These are phyloP conservation scores for Aspergillus sp. DNA, from an alignment of 2,329 filamentous ascomycete species.

Conservation along the genomic window DNA sequence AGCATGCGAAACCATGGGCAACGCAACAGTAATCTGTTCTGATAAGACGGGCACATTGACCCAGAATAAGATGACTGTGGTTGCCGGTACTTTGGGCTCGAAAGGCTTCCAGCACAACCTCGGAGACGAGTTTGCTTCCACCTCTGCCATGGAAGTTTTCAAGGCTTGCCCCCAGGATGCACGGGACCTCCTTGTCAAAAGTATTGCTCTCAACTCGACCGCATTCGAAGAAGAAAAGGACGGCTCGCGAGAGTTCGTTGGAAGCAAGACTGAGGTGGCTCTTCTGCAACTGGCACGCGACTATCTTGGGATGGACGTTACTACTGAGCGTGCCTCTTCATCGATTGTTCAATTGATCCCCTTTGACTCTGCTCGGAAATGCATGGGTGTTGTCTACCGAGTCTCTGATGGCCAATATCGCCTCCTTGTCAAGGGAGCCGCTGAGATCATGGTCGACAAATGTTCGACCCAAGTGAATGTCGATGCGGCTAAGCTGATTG, in stretches of 20 bases:
- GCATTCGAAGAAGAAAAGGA: conserved; percentile 75
- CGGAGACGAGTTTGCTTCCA: conserved; percentile 17
- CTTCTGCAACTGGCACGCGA: conserved; percentile 68
- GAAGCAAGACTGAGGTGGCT: conserved; percentile 76
- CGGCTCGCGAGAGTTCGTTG: conserved; percentile 66
- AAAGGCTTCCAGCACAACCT: conserved; percentile 54
- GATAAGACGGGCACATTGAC: conserved; percentile 77
- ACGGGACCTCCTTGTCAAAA: conserved; percentile 41
- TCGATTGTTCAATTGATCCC: conserved; percentile 67
- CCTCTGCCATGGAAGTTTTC: conserved; percentile 28
- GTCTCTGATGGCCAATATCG: conserved; percentile 41
- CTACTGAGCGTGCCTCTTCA: conserved; percentile 62
- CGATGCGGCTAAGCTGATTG: conserved; percentile 28
- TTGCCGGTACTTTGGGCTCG: conserved; percentile 67
- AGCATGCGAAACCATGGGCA: conserved; percentile 79
- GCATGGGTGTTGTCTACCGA: conserved; percentile 53
- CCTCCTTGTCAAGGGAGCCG: conserved; percentile 50
- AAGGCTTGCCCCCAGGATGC: conserved; percentile 32
- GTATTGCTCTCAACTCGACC: conserved; percentile 59
- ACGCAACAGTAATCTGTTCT: conserved; percentile 76
- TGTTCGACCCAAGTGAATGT: conserved; percentile 33
- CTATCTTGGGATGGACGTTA: conserved; percentile 66
- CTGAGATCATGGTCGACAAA: conserved; percentile 45
- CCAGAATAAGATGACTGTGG: conserved; percentile 74
- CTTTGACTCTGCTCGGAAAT: conserved; percentile 74